These are phyloP conservation scores for Tetrapisispora nanseiensis DNA, from an alignment of 805 yeast genomes.

Conservation along the genomic window DNA sequence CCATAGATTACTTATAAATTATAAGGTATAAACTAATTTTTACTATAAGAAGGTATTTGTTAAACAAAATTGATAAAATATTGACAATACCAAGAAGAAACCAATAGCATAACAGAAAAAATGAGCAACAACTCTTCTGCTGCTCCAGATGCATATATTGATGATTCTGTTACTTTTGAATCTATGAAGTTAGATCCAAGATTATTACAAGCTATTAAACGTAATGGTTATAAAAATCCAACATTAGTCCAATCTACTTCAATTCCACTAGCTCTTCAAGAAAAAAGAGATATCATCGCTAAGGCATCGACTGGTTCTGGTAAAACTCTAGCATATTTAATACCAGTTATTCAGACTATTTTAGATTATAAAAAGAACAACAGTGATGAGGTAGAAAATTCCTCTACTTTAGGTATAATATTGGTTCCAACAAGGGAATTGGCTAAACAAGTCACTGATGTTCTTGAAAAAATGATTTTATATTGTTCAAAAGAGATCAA, in stretches of 20 bases:
- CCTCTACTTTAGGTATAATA: constrained; percentile 47
- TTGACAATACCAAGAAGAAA: background rate
- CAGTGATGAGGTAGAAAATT: constrained; percentile 9
- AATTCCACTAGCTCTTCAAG: constrained; percentile 85
- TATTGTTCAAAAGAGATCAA: constrained; percentile 62
- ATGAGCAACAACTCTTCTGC: constrained; percentile 27
- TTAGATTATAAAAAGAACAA: constrained; percentile 34
- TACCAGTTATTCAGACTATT: constrained; percentile 78
- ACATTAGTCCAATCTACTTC: constrained; percentile 85
- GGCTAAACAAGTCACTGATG: constrained; percentile 71
- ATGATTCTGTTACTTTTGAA: constrained; percentile 62
- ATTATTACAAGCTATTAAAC: constrained; percentile 71
- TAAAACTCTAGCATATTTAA: constrained; percentile 81
- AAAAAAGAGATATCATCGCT: constrained; percentile 85
- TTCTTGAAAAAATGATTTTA: constrained; percentile 55
- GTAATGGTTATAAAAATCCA: constrained; percentile 73
- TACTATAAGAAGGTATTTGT: no score
- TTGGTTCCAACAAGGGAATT: constrained; percentile 91
- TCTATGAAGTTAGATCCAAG: constrained; percentile 75
- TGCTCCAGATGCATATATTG: constrained; percentile 63
- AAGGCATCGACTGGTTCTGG: constrained; percentile 95
- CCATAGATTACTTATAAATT: no score
- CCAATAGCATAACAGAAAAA: background rate
- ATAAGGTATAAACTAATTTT: no score
- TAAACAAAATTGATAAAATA: no score